Evolutionary conservation across 495 filamentous ascomycete species (phyloP), one percentile per base, ranked within the genome.

Genomic region (Xylaria telfairii): DNA sequence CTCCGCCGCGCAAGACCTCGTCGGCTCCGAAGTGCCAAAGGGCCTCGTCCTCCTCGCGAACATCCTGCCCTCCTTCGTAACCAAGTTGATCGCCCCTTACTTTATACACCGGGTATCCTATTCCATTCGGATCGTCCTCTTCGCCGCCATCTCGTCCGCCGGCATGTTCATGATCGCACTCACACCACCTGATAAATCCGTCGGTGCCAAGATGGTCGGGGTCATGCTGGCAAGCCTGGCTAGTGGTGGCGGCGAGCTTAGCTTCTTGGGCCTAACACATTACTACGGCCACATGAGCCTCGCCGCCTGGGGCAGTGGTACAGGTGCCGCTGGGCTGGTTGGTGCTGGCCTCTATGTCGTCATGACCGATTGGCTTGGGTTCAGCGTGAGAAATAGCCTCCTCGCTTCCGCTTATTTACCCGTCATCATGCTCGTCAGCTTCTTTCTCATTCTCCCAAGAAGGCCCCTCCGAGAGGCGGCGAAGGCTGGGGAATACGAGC

Each of bases 1-100:
- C 73, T 94, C 94, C 17, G 92, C 96, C n/a, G 95, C 96, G 26
- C 91, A 97, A 70, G 96, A 99, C 78, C 91, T 99, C 68, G 96
- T 98, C 77, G 95, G 95, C 13, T 89, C 92, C 46, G 77, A 82
- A 59, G 84, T 97, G 1, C 96, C 95, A 34, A 98, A 97, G 80
- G 93, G 90, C 68, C 86, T 96, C 59, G 95, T 99, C 71, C 92
- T 98, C 47, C 92, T 99, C 69, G 93, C 94, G 71, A 93, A 97
- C 80, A 92, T 98, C 69, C 84, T 96, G 21, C 96, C 96, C 13
- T 92, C 92, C 21, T 97, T 99, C 81, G 75, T 90, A 26, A 93
- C 92, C 60, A 99, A 99, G 79, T 86, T 99, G 41, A 81, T 91
- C 73, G 92, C 93, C 1, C 96, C 96, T 2, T 97, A 97, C 84